A percentile compares a stretch with the other conserved stretches of the same genome.
Conservation (phyloP, 139 green algal species). For the Coccomyxa sp. region DNA sequence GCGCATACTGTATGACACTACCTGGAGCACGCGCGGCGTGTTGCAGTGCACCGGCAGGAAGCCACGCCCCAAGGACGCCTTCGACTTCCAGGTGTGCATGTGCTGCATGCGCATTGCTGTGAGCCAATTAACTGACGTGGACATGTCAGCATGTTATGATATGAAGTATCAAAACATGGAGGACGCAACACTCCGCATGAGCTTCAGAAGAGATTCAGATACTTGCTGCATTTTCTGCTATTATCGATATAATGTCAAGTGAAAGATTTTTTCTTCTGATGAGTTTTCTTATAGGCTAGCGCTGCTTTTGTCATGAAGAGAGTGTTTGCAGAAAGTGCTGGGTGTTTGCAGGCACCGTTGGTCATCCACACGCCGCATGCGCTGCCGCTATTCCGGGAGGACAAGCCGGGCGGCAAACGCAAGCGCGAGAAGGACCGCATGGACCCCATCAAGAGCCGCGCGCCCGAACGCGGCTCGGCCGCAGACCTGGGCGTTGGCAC, state of each 20-base stretch:
- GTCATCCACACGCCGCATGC: slow-evolving; percentile 80
- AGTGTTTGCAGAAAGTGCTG: no score
- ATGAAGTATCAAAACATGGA: no score
- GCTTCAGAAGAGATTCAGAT: no score
- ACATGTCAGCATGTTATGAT: no score
- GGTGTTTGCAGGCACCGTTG: slow-evolving; percentile 34
- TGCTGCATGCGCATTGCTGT: slow-evolving; percentile 2
- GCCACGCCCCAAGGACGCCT: slow-evolving; percentile 40
- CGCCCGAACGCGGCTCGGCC: slow-evolving; percentile 57
- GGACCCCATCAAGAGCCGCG: slow-evolving; percentile 45
- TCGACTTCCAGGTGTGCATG: slow-evolving; percentile 53
- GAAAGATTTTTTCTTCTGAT: no score
- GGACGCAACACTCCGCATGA: no score
- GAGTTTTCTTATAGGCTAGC: no score
- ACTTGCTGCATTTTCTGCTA: no score
- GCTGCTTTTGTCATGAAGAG: no score
- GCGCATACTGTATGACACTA: slow-evolving; percentile 79
- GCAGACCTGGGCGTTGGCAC: slow-evolving; percentile 43
- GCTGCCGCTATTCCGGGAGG: slow-evolving; percentile 76
- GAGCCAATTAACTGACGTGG: no score
- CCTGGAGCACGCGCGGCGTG: slow-evolving; percentile 64
- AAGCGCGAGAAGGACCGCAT: slow-evolving; percentile 33
- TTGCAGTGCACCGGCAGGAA: slow-evolving; percentile 55
- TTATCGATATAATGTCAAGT: no score
- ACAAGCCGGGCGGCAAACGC: slow-evolving; percentile 30